Base-by-base conservation (phyloP, 1,139 yeast genomes). In the Saccharomyces hybrid region DNA sequence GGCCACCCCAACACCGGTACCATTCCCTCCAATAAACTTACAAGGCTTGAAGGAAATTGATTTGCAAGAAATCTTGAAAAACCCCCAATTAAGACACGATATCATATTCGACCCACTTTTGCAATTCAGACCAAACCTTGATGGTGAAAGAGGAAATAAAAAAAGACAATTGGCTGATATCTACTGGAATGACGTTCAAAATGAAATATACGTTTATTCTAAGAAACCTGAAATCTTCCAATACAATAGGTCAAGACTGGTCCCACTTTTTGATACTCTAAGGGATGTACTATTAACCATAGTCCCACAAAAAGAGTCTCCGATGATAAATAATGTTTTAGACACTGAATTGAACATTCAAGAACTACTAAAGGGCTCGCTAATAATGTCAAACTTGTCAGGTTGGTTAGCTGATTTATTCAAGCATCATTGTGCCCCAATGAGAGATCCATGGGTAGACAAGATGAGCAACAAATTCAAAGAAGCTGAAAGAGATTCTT, bases 81-180 rank as follows among this genome's bases (percentile, higher is more conserved):
- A 91, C 71, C 96, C 96, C 7, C 96, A 89, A 71, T 76, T 91
- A 57, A 81, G 98, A 60, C 98, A 91, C 69, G 98, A 91, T 68
- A 88, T 91, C 56, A 78, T 89, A 28, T 91, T 91, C 68, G 97
- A 91, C 72, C 96, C 97, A 16, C 89, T 88, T 67, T 77, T 91
- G 57, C 96, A 90, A 74, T 90, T 90, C 71, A 79, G 96, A 63
- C 96, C 97, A 47, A 88, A 91, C 69, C 75, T 89, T 62, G 96
- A 90, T 70, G 96, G 96, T 52, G 96, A 88, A 71, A 76, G 96
- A 54, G 96, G 96, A 42, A 78, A 83, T 62, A 78, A 90, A 58
- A 88, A 89, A 77, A 85, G 84, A 69, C 73, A 79, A 55, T 76
- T 85, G 49, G 85, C 90, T 51, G 95, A 87, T 65, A 83, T 80